These are phyloP conservation scores for Aspergillus puulaauensis DNA, from an alignment of 2,329 filamentous ascomycete genomes.

Conservation along the genomic window DNA sequence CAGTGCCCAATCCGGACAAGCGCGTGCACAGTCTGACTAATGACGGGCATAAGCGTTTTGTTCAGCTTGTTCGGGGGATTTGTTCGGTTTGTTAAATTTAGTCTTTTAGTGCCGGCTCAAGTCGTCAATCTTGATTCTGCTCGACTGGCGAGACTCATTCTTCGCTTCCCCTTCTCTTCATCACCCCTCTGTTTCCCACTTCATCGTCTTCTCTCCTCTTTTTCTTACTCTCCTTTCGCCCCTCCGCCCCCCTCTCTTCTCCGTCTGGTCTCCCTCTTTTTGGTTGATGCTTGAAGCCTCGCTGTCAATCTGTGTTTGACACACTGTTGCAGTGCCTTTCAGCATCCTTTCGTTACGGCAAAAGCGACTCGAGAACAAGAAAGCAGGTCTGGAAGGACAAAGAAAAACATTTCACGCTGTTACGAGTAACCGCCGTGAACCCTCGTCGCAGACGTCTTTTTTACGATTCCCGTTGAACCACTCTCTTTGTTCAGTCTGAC, in stretches of 20 bases:
- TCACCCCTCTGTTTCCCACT: conserved; percentile 3
- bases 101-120: conserved; percentile 2
- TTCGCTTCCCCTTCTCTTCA: conserved; percentile 12
- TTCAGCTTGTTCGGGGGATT: neutral
- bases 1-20: conserved; percentile 20
- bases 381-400: conserved; percentile 3
- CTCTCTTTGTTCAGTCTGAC: conserved; percentile 13
- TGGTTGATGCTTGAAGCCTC: conserved; percentile 29
- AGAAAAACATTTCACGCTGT: conserved; percentile 20
- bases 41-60: conserved; percentile 5
- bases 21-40: conserved; percentile 5
- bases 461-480: conserved; percentile 10
- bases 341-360: conserved; percentile 37
- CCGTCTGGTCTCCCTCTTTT: conserved; percentile 17
- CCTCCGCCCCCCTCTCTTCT: conserved; percentile 10
- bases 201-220: conserved; percentile 9
- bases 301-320: conserved; percentile 45
- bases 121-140: conserved; percentile 9
- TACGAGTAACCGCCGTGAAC: conserved; percentile 14
- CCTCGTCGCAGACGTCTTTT: conserved; percentile 7
- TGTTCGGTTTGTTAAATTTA: too few species aligned
- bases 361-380: conserved; percentile 2
- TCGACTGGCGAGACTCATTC: conserved; percentile 6
- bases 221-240: conserved; percentile 11
- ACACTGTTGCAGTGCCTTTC: conserved; percentile 41